Evolutionary conservation across 164 flowering plant species (phyloP), one percentile per base, ranked within the genome.

Genomic region (Tinospora cordifolia): DNA sequence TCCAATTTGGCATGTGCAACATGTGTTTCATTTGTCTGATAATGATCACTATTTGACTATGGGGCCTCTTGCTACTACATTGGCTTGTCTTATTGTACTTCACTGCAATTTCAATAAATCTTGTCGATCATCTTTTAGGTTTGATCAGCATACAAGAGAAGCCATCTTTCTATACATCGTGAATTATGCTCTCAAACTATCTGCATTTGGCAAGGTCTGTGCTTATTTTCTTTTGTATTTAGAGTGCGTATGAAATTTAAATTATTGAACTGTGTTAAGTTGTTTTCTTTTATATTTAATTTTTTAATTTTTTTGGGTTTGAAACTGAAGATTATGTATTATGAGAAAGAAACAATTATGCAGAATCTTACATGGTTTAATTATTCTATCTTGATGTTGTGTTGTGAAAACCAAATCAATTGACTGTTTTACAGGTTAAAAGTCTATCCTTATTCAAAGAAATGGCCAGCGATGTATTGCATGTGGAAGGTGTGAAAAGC

Each of bases 141-240:
- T 90, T 77, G 82, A 84, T 74, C 80, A 80, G 72, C 72, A 83
- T 36, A 81, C 82, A 26, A 87, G 84, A 69, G 79, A 82, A 57
- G 80, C 78, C 25, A 78, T 92, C 27, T 75, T 87, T 38, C 70
- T 47, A 27, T 90, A 80, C 79, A 78, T 90, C 68, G 72, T 90
- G 75, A 75, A 75, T 65, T 84, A 77, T 78, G 88, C 87, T 63
- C 73, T 89, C 36, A 74, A 79, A 65, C 82, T 89, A 73, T 83
- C 97, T 75, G 69, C 85, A 49, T 79, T 82, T 83, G 97, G 84
- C 41, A 92, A 87, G 97, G 98, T 93, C 71, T 62, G 78, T 39
- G 11, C 39, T 51, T 57, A 19, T 71, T 21, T 49, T 40, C 15
- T 40, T 54, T 54, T 54, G 21, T 17, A 21, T 21, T 54, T 54